Evolutionary conservation across 352 stramenopile species (phyloP), one percentile per base, ranked within the genome.

Genomic region (Pythium plurisporium): DNA sequence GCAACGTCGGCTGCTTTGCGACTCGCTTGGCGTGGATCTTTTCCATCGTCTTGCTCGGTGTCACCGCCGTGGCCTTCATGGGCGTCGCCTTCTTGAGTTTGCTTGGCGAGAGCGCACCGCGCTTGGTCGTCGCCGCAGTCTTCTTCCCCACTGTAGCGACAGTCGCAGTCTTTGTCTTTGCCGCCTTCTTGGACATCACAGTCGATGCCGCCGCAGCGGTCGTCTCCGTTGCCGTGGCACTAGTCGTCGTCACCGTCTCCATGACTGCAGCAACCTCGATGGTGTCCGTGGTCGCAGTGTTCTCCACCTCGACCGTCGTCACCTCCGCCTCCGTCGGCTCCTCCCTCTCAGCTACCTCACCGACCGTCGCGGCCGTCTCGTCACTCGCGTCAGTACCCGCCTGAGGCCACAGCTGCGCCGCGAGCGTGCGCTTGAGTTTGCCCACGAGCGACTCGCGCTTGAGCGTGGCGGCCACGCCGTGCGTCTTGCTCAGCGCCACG

Each of bases 361-460:
- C 27, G 17, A 46, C 10, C 14, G 20, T 19, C 1, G 2, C 36
- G 2, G 38, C 22, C n/a, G n/a, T n/a, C n/a, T n/a, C n/a, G n/a
- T n/a, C n/a, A n/a, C n/a, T n/a, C n/a, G n/a, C n/a, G n/a, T n/a
- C n/a, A n/a, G n/a, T n/a, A n/a, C n/a, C 36, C 11, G 36, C 29
- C 1, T 30, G 23, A 1, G 61, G 61, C 47, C 52, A 64, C 25
- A 64, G 17, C 37, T 57, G 29, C 4, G 37, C 11, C 19, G 29
- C 9, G n/a, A 70, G 27, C 33, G 50, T 47, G 19, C 11, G 9
- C 37, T 57, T 17, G 20, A 70, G 34, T 37, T 63, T 63, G 23
- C 5, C 25, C 29, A 66, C 63, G 7, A 70, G 50, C 29, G 46
- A 55, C 34, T 65, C 63, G 46, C 56, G 51, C 47, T 70, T 70